phyloP scores from a whole-genome alignment of 495 filamentous ascomycete species.

The Xeromyces bisporus region DNA sequence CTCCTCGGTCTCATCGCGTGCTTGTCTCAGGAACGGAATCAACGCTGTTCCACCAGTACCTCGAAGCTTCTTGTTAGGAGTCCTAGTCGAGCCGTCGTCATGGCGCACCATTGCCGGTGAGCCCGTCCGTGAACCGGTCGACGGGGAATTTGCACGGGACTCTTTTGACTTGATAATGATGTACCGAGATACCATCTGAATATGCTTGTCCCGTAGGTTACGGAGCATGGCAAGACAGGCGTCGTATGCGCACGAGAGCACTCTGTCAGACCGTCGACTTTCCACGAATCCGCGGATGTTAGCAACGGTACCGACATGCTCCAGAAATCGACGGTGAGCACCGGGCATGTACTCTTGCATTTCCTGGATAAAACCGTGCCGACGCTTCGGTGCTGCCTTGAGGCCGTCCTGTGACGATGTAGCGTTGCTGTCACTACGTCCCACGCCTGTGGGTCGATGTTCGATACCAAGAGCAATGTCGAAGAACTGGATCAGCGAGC shows the following conservation, averaged over 20 bases:
- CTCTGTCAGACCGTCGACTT: conserved; percentile 37
- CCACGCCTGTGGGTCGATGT: conserved; percentile 77
- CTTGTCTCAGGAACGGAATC: conserved; percentile 89
- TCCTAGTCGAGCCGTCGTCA: conserved; percentile 23
- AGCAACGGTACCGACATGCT: conserved; percentile 59
- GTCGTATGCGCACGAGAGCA: conserved; percentile 69
- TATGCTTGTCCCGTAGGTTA: conserved; percentile 83
- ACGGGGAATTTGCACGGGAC: conserved; percentile 30
- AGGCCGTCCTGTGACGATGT: conserved; percentile 22
- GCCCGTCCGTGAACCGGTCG: conserved; percentile 21
- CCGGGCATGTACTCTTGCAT: conserved; percentile 98
- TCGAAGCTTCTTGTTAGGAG: conserved; percentile 43
- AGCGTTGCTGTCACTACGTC: conserved; percentile 16
- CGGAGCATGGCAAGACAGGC: conserved; percentile 81
- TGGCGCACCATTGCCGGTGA: conserved; percentile 32
- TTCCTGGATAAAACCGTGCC: conserved; percentile 84
- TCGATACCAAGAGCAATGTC: conserved; percentile 83
- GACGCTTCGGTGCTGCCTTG: conserved; percentile 37
- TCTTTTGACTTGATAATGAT: conserved; percentile 58
- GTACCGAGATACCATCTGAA: conserved; percentile 90
- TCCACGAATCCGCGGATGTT: conserved; percentile 84
- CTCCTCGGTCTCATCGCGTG: conserved; percentile 88
- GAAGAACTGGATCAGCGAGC: conserved; percentile 87
- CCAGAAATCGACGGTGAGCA: conserved; percentile 72
- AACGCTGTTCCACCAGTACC: conserved; percentile 87